phyloP scores from a whole-genome alignment of 2,329 filamentous ascomycete species.

The Nothophaeocryptopus gaeumannii region DNA sequence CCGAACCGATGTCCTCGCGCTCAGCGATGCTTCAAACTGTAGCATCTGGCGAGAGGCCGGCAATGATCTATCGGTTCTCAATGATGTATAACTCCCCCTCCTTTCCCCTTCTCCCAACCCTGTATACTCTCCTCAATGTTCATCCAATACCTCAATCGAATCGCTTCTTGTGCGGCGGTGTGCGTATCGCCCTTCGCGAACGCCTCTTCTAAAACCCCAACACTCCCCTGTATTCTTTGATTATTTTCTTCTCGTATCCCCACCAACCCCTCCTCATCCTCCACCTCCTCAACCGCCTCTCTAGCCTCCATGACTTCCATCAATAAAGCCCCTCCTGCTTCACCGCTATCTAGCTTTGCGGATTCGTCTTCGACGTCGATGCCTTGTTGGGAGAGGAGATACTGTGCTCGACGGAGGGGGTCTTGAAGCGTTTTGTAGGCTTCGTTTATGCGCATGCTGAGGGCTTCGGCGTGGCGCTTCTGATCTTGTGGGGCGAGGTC shows the following conservation, averaged over 20 bases:
- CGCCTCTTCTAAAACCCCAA: slow-evolving; percentile 59
- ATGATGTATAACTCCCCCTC: slow-evolving; percentile 33
- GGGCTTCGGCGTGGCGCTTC: slow-evolving; percentile 66
- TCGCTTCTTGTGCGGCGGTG: slow-evolving; percentile 66
- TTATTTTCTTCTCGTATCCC: slow-evolving; percentile 65
- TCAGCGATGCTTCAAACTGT: too few relatives aligned
- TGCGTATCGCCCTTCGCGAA: slow-evolving; percentile 67
- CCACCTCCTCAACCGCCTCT: slow-evolving; percentile 58
- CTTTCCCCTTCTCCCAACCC: slow-evolving; percentile 78
- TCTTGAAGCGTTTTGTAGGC: slow-evolving; percentile 82
- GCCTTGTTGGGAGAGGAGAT: slow-evolving; percentile 66
- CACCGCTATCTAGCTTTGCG: slow-evolving; percentile 51
- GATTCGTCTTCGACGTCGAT: slow-evolving; percentile 80
- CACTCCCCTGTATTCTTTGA: slow-evolving; percentile 61
- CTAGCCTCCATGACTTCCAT: slow-evolving; percentile 74
- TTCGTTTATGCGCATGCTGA: slow-evolving; percentile 83
- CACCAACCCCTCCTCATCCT: slow-evolving; percentile 61
- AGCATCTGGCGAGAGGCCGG: too few relatives aligned
- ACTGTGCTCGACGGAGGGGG: slow-evolving; percentile 82
- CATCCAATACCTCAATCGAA: slow-evolving; percentile 83
- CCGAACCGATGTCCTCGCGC: too few relatives aligned
- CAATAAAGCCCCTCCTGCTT: slow-evolving; percentile 61
- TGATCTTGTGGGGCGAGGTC: slow-evolving; percentile 56
- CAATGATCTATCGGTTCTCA: background rate
- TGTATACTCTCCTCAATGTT: slow-evolving; percentile 78